Conservation (phyloP, 192 early-diverging fungal species). For the Coemansia sp. region DNA sequence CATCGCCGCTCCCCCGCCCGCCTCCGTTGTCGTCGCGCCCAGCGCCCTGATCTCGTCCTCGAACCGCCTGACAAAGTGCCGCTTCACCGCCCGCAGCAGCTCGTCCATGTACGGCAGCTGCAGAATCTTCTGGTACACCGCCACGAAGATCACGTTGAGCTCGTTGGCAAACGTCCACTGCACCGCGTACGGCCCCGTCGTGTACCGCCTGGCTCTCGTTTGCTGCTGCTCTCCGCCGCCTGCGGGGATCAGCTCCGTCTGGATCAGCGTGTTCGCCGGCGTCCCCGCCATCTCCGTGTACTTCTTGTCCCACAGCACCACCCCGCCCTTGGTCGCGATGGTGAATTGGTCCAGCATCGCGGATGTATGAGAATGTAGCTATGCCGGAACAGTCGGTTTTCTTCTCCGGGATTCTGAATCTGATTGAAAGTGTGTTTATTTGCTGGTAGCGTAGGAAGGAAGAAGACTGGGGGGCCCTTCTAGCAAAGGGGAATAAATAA, state of each 20-base stretch:
- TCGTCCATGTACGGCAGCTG: constrained; percentile 84
- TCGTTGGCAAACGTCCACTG: constrained; percentile 85
- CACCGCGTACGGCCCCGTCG: constrained; percentile 64
- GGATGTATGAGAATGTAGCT: too few relatives aligned
- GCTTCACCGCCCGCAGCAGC: constrained; percentile 68
- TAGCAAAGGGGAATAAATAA: too few relatives aligned
- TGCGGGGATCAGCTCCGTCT: constrained; percentile 78
- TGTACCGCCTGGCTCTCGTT: constrained; percentile 50
- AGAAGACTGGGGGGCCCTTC: too few relatives aligned
- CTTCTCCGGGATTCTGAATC: too few relatives aligned
- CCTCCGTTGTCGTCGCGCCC: constrained; percentile 7
- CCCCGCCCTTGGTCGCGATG: constrained; percentile 81
- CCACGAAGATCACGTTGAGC: constrained; percentile 77
- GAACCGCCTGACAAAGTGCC: constrained; percentile 67
- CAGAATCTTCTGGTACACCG: constrained; percentile 85
- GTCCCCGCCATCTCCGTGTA: constrained; percentile 60
- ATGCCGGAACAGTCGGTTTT: too few relatives aligned
- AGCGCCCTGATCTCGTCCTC: constrained; percentile 30
- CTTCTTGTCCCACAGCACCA: constrained; percentile 81
- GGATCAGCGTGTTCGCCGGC: constrained; percentile 74
- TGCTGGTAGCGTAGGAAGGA: too few relatives aligned
- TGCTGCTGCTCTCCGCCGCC: constrained; percentile 57
- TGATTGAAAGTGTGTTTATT: too few relatives aligned
- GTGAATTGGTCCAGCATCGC: constrained; percentile 84
- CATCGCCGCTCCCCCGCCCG: too few relatives aligned